Evolutionary conservation across 805 yeast genomes (phyloP).

Genomic region (Kodamaea lidongshanica): DNA sequence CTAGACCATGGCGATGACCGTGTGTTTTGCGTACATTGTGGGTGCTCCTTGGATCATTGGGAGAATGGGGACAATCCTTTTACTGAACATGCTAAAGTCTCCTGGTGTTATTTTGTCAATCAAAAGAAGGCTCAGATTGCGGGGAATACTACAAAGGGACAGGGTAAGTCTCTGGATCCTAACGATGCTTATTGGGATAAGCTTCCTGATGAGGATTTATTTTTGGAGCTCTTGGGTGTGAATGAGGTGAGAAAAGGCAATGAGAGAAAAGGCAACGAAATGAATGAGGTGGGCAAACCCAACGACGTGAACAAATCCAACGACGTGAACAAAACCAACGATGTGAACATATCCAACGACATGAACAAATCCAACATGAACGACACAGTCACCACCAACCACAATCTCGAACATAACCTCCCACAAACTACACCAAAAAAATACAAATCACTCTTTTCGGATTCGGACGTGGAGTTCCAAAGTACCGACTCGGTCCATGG

Average conservation of each 20-base stretch:
- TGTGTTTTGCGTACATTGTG: constrained; percentile 27
- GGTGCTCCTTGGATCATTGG: constrained; percentile 43
- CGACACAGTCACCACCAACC: no score
- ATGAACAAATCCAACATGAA: no score
- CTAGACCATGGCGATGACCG: constrained; percentile 25
- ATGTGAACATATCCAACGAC: no score
- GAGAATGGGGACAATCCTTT: constrained; percentile 57
- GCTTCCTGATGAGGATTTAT: constrained; percentile 17
- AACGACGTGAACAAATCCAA: background rate
- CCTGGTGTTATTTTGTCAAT: constrained; percentile 7
- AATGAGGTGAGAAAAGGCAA: background rate
- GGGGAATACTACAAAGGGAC: no score
- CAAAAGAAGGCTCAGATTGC: background rate
- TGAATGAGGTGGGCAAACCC: background rate
- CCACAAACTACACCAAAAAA: no score
- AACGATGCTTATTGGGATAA: constrained; percentile 21
- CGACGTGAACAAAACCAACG: no score
- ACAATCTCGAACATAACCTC: no score
- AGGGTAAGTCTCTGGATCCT: no score
- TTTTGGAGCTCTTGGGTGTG: constrained; percentile 11
- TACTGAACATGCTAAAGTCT: constrained; percentile 49
- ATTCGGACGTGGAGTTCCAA: no score
- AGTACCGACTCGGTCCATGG: no score
- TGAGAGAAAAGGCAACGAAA: background rate
- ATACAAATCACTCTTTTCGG: no score